phyloP scores from a whole-genome alignment of 192 early-diverging fungal genomes.

The Umbelopsis ramanniana region DNA sequence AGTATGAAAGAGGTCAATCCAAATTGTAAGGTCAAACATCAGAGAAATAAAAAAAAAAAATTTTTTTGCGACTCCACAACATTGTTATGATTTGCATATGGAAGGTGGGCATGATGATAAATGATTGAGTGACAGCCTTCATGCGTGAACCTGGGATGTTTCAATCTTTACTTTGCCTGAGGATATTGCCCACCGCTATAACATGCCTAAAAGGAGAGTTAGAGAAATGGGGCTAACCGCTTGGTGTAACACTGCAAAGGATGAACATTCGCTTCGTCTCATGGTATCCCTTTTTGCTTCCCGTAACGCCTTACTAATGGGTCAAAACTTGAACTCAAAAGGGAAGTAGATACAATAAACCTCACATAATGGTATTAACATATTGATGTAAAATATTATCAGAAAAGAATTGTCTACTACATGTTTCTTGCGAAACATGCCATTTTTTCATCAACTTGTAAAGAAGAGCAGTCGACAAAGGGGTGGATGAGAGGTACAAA shows the following conservation, averaged over 20 bases:
- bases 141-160: neutral
- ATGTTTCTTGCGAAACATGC: neutral
- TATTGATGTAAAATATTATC: neutral
- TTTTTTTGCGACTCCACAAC: conserved; percentile 10
- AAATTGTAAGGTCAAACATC: conserved; percentile 12
- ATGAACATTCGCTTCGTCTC: neutral
- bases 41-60: neutral
- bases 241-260: conserved; percentile 1
- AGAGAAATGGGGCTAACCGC: conserved; percentile 2
- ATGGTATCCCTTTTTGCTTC: neutral
- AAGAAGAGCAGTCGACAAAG: neutral
- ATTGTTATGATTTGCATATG: neutral
- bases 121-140: neutral
- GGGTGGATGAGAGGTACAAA: neutral
- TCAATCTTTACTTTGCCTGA: no score
- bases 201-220: no score
- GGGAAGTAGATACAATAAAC: no score
- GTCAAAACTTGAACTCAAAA: neutral
- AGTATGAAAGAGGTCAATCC: conserved; percentile 42
- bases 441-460: neutral
- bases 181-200: no score
- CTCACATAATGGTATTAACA: no score
- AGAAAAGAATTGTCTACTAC: neutral
- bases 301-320: neutral
- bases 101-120: neutral